Conservation (phyloP, 2,329 filamentous ascomycete genomes). For the Penicillium sp. region DNA sequence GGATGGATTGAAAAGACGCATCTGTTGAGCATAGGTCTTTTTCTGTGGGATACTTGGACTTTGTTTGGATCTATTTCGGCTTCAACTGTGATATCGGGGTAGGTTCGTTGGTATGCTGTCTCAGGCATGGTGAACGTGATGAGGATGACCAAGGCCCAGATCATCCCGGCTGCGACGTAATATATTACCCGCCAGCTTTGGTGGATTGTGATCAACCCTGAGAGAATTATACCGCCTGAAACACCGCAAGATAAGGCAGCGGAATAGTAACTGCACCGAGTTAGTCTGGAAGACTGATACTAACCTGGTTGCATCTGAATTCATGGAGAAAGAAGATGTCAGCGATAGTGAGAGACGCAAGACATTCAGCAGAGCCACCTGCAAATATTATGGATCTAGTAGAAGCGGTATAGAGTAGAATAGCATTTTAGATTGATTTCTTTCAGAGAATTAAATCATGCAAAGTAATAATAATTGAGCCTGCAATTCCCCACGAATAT, state of each 20-base stretch:
- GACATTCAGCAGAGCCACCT: conserved; percentile 53
- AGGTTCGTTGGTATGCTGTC: conserved; percentile 44
- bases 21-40: not conserved
- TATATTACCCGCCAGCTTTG: conserved; percentile 34
- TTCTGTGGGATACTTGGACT: not conserved
- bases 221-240: conserved; percentile 32
- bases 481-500: too few species aligned
- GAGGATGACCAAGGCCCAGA: conserved; percentile 51
- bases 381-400: too few species aligned
- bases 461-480: too few species aligned
- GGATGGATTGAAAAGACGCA: not conserved
- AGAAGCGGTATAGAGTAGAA: too few species aligned
- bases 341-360: conserved; percentile 53
- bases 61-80: not conserved
- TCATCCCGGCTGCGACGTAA: conserved; percentile 45
- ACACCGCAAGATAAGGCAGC: conserved; percentile 27
- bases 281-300: not conserved
- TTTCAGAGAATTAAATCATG: too few species aligned
- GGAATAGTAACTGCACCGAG: not conserved
- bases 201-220: conserved; percentile 36
- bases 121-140: conserved; percentile 58
- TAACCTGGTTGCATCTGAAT: not conserved
- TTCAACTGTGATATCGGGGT: not conserved
- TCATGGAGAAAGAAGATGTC: conserved; percentile 34
- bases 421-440: rapidly evolving